Conservation (phyloP, 805 yeast species). For the Maudiozyma turicensis region DNA sequence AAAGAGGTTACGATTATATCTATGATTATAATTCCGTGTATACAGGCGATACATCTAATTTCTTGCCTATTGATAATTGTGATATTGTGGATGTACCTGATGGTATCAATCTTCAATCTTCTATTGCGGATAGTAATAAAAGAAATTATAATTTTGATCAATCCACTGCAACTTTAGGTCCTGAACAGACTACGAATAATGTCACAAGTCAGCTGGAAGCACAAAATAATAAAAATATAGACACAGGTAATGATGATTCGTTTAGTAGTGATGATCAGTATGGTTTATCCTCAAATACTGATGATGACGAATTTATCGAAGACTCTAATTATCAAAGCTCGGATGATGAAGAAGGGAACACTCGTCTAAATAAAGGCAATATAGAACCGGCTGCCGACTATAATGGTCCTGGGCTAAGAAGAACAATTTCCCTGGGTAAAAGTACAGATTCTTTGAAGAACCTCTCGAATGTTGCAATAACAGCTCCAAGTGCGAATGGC, state of each 20-base stretch:
- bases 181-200: neutral
- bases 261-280: conserved; percentile 9
- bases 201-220: neutral
- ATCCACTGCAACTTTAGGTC: neutral
- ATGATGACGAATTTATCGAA: conserved; percentile 16
- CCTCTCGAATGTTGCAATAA: conserved; percentile 18
- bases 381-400: conserved; percentile 6
- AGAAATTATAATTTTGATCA: conserved; percentile 9
- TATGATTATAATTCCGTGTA: conserved; percentile 77
- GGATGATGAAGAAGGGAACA: conserved; percentile 16
- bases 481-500: conserved; percentile 3
- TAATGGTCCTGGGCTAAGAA: conserved; percentile 12
- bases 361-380: conserved; percentile 7
- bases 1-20: conserved; percentile 66
- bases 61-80: conserved; percentile 27
- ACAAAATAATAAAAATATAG: neutral
- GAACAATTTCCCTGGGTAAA: conserved; percentile 25
- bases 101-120: conserved; percentile 25
- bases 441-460: conserved; percentile 19
- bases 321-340: conserved; percentile 17
- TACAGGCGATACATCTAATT: conserved; percentile 37
- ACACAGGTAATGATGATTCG: neutral
- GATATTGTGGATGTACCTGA: conserved; percentile 31
- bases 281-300: conserved; percentile 11
- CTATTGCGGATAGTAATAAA: conserved; percentile 21